Evolutionary conservation across 2,329 filamentous ascomycete species (phyloP), one percentile per base, ranked within the genome.

Genomic region (Microsporum ferrugineum): DNA sequence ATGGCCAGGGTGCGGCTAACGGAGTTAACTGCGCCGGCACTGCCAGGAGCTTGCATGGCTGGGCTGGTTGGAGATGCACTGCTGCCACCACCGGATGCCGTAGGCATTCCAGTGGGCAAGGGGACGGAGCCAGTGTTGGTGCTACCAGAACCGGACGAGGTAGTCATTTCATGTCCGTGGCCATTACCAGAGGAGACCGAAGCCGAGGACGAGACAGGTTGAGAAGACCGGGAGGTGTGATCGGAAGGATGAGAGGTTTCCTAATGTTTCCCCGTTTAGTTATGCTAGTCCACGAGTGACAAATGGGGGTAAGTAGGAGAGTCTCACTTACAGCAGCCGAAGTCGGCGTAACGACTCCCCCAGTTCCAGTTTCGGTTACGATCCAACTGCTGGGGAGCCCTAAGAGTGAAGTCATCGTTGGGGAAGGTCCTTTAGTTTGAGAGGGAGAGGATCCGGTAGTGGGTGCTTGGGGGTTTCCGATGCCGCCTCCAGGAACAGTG

Each of bases 361-460:
- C 88, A 67, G 84, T 83, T 64, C 84, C 89, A 67, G 84, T 82
- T 64, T 85, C 79, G 58, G 86, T 89, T 75, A 94, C 88, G 63
- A 85, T 82, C 89, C 89, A 96, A 63, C 88, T 89, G 68, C 80
- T 83, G 45, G 91, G 90, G 62, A 95, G 83, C 64, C 82, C 81
- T 61, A 62, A 71, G 72, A 66, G 72, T 69, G 68, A 72, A 64
- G 69, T 78, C 69, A 64, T 65, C 33, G 77, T 70, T 45, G 71
- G 68, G 3, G 80, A 77, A 34, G 77, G 76, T 10, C 82, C 70
- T 12, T 51, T 29, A 31, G 45, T 56, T 34, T 38, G 39, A n/a
- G 57, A 49, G 36, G 51, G 27, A 23, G 43, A 10, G 57, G 53
- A 12, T 33, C 33, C 23, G 47, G 59, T 34, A 23, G 58, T 57